Evolutionary conservation across 148 eudicot species (phyloP), one percentile per base, ranked within the genome.

Genomic region (Pharnaceum exiguum): DNA sequence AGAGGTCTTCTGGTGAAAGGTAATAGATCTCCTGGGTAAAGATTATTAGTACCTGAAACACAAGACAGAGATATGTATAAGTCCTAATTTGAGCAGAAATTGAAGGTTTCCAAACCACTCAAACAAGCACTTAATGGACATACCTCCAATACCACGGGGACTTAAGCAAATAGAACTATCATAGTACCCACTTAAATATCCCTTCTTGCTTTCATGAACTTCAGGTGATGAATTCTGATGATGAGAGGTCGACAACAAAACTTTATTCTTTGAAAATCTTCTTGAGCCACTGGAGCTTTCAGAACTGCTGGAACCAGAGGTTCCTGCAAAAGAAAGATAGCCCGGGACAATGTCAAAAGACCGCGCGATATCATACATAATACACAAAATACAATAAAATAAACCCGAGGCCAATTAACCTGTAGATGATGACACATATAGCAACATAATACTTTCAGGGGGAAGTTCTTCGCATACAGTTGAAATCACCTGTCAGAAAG

Each of bases 1-100:
- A 84, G 76, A 30, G 96, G 99, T 59, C 73, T 76, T 72, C 99
- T 77, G 42, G 99, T 89, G 60, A 93, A 93, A 57, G 99, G 99
- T 70, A 89, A 76, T 46, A 93, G 51, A 78, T 93, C 99, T 49
- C 82, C 99, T 56, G 95, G 91, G 62, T 76, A 93, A 39, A 93
- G 84, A 71, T 65, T 62, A 75, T 78, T 83, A 59, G 84, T 69
- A 62, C 95, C 99, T 93, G 96, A 69, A 77, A 88, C 59, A 37
- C 49, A 36, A 66, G 35, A 47, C 18, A 35, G 57, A 51, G 5
- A 57, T 10, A n/a, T 1, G 33, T 12, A 51, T 52, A 45, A 63
- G 43, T 42, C 37, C 56, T 10, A 11, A 16, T 55, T 16, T 2
- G 24, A 28, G 18, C 25, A 43, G 44, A 23, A 33, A 39, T 25